Base-by-base conservation (phyloP, 2,329 filamentous ascomycete genomes). In the Scytalidium sp. region DNA sequence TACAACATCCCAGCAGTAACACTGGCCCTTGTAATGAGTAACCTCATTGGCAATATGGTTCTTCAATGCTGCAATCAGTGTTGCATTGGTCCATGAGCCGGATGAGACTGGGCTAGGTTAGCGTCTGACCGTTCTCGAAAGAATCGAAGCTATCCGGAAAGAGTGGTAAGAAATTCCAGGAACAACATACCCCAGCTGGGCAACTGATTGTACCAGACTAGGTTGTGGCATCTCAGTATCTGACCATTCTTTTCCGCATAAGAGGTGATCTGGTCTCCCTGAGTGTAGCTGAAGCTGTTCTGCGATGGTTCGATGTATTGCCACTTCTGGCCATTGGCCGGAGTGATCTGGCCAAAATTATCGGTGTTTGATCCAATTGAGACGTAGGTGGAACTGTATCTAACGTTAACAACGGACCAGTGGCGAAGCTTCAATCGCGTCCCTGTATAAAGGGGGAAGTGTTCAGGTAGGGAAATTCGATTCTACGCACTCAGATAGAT, bases 311-410 rank as follows among this genome's bases (percentile, higher is more conserved):
- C 81, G 8, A 74, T 84, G 54, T 75, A 72, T 51, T 81, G 72
- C 83, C 83, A 88, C 72, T 81, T 81, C 64, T 83, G 78, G 2
- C 76, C 75, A 61, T 88, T 88, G 44, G 78, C 81, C 0, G 83
- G 81, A 0, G 84, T 86, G 21, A 85, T 74, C 63, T 84, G 78
- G 15, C 84, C 84, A 57, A 87, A 87, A 59, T 85, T 79, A 41
- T 70, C 68, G 7, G 61, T 68, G 62, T 84, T 70, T 51, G 73
- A 74, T 41, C 85, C 70, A 53, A 85, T 79, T 19, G 69, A 63
- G 19, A 75, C 67, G 63, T 87, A 88, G 22, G 72, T 59, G 11
- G 69, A 61, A 64, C 32, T 36, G 32, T n/a, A 85, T 78, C 39
- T n/a, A 9, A 36, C 6, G 32, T 36, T 36, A 36, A n/a, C n/a